Evolutionary conservation across 2,329 filamentous ascomycete species (phyloP), one percentile per base, ranked within the genome.

Genomic region (Paraphaeosphaeria minitans): DNA sequence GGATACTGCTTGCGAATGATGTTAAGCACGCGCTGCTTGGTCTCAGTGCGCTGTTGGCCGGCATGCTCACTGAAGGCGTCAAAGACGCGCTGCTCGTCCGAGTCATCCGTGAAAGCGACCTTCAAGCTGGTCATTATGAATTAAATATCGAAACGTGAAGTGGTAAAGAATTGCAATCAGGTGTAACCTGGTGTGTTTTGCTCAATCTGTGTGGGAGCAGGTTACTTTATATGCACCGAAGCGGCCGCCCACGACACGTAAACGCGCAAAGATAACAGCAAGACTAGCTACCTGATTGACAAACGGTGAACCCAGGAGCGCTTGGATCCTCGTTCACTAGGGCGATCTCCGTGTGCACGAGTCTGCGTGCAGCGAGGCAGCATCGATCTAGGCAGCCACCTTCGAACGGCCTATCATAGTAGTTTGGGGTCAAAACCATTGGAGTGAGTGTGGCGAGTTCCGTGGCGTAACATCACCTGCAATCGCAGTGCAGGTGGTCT

Each of bases 1-100:
- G 59, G 58, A 39, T 71, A 70, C 3, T 46, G 48, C 22, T 64
- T 56, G 29, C 69, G 70, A 41, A 73, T 54, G 42, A 64, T 35
- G 16, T 56, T 62, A 10, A 72, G 49, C 8, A 64, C 47, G 2
- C 53, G 55, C 0, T 60, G 62, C 52, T 63, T 66, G 13, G 70
- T 71, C 10, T 72, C 70, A n/a, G 61, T 50, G 6, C 69, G 65
- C n/a, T 55, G 33, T 9, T 61, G 65, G 12, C 56, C 52, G 41
- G 54, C 59, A 41, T 72, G 70, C 6, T 57, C 16, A 21, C 65
- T 68, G 61, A 69, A 74, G 2, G 14, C 24, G 1, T 46, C 21
- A 54, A 67, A 64, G 56, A 66, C 56, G 4, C 4, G 16, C 9
- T 41, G 47, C 42, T 50, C 50, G 42, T 58, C 54, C 2, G 63